phyloP scores from a whole-genome alignment of 2,329 filamentous ascomycete genomes.

The Rhynchosporium secalis region DNA sequence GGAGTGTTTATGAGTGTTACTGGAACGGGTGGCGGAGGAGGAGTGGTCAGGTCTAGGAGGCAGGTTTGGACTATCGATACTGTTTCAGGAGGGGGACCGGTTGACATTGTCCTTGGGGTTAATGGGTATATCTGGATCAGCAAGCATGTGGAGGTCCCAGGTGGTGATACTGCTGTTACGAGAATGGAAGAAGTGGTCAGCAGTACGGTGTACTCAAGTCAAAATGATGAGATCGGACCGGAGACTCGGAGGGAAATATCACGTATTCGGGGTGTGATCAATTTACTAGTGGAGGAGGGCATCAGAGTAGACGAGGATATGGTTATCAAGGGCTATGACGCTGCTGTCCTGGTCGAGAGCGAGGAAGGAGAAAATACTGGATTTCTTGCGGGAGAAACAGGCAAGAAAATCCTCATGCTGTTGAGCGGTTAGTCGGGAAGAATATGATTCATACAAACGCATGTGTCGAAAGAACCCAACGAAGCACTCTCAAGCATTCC shows the following conservation, averaged over 20 bases:
- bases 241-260: conserved; percentile 86
- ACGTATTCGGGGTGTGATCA: conserved; percentile 76
- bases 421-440: conserved; percentile 30
- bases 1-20: conserved; percentile 83
- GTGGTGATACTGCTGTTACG: conserved; percentile 60
- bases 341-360: conserved; percentile 71
- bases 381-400: conserved; percentile 54
- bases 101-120: conserved; percentile 88
- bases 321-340: conserved; percentile 79
- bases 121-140: conserved; percentile 97
- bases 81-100: conserved; percentile 56
- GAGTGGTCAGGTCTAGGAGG: conserved; percentile 78
- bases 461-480: neutral
- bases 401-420: conserved; percentile 38
- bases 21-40: conserved; percentile 75
- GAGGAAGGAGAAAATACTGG: conserved; percentile 57
- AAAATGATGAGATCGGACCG: conserved; percentile 81
- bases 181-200: conserved; percentile 85
- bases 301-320: conserved; percentile 87
- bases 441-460: conserved; percentile 7
- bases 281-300: conserved; percentile 78
- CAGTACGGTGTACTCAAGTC: conserved; percentile 86
- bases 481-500: too few relatives aligned
- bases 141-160: conserved; percentile 71
- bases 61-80: conserved; percentile 84